Conservation (phyloP, 495 filamentous ascomycete genomes). For the Wilcoxina mikolae region DNA sequence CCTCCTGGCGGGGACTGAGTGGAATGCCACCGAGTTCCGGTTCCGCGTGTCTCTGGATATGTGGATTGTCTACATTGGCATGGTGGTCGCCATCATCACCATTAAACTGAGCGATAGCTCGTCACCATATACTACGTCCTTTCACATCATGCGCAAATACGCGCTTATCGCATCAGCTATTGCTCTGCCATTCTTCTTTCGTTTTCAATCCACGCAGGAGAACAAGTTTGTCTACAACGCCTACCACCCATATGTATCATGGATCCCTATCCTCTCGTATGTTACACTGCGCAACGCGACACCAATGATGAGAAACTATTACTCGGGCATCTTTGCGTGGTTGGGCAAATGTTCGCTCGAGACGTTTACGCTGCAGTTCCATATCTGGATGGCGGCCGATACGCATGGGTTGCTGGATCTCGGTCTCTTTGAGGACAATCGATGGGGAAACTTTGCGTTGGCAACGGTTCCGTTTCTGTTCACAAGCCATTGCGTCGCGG, state of each 20-base stretch:
- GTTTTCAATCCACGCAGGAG: slow-evolving; percentile 24
- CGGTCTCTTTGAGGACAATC: slow-evolving; percentile 32
- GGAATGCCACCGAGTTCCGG: slow-evolving; percentile 35
- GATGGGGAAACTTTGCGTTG: slow-evolving; percentile 28
- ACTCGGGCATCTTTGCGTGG: slow-evolving; percentile 38
- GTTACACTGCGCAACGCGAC: slow-evolving; percentile 39
- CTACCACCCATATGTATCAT: slow-evolving; percentile 41
- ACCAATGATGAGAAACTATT: slow-evolving; percentile 30
- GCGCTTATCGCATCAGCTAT: slow-evolving; percentile 18
- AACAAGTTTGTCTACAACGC: slow-evolving; percentile 36
- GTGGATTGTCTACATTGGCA: slow-evolving; percentile 40
- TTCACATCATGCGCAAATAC: slow-evolving; percentile 9
- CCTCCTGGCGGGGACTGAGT: slow-evolving; percentile 31
- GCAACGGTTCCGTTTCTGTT: slow-evolving; percentile 34
- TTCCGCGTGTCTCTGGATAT: slow-evolving; percentile 37
- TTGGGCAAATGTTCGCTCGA: slow-evolving; percentile 43
- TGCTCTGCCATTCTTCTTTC: slow-evolving; percentile 28
- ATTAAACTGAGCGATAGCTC: slow-evolving; percentile 19
- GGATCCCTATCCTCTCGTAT: slow-evolving; percentile 39
- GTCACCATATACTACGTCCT: slow-evolving; percentile 4
- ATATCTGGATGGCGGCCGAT: slow-evolving; percentile 49
- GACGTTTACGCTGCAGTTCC: slow-evolving; percentile 45
- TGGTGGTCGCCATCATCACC: slow-evolving; percentile 35
- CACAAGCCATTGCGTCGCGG: slow-evolving; percentile 28
- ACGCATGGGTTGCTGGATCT: slow-evolving; percentile 39